Base-by-base conservation (phyloP, 768 basidiomycete genomes). In the Fistulinella prunicolor region DNA sequence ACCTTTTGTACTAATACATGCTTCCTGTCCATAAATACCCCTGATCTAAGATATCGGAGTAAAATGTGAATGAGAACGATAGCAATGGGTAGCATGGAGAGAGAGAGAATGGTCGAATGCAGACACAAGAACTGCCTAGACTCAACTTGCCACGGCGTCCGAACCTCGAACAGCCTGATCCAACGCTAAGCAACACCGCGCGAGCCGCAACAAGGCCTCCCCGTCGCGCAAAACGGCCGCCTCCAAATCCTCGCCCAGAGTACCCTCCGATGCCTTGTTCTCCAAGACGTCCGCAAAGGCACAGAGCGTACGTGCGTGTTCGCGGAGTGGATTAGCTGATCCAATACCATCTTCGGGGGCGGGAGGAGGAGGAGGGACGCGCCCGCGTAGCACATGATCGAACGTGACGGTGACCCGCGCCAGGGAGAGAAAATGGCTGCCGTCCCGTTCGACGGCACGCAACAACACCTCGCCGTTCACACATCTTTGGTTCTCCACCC, bases 361-460 rank as follows among this genome's bases (percentile, higher is more conserved):
- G 26, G 26, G 10, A 28, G 26, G 26, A 10, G 26, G 6, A 10
- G 52, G 32, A 8, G 39, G 20, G 4, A 13, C 43, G 3, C 23
- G 16, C 0, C 62, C 58, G 3, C 50, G 53, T 12, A 64, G 20
- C 12, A 46, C 54, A 4, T 42, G 13, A 44, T 66, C 50, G 20
- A 66, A 58, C 47, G 16, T 35, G 45, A 61, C 24, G n/a, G 46
- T 40, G 40, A 49, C 50, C 7, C 20, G 49, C 10, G 59, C 64
- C 21, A 63, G 13, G 21, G 43, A 38, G 21, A 66, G 49, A 17
- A 64, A 42, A 9, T 26, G 28, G 1, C 26, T 20, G 0, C 55
- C 61, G 9, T 63, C 62, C 0, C 62, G 61, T 32, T 63, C 61
- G 43, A 66, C n/a, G 9, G 64, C 58, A 4, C 34, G 23, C 6